phyloP scores from a whole-genome alignment of 2,329 filamentous ascomycete genomes.

The Chaetomium sp. region DNA sequence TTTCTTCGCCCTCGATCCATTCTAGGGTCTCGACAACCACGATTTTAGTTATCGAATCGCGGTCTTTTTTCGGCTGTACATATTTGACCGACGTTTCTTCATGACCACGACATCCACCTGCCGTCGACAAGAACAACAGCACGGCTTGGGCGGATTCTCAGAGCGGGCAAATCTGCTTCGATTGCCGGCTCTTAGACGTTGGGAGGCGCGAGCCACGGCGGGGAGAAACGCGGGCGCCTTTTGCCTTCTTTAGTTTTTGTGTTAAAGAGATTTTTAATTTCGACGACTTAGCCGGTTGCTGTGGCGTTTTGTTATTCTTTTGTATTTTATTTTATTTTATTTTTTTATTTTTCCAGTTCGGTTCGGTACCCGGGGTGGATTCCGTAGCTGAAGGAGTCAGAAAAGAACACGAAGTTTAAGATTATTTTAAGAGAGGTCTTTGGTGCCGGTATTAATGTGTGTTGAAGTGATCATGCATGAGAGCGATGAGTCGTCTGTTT shows the following conservation, averaged over 20 bases:
- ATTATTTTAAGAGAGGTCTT: too few species aligned
- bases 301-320: background rate
- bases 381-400: too few species aligned
- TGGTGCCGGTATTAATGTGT: too few species aligned
- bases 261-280: constrained; percentile 13
- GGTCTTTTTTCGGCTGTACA: constrained; percentile 11
- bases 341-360: too few species aligned
- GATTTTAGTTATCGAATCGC: constrained; percentile 2
- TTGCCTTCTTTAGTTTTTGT: background rate
- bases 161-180: too few species aligned
- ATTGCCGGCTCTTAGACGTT: background rate
- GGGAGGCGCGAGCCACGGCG: background rate
- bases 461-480: too few species aligned
- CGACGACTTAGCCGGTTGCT: background rate
- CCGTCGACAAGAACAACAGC: background rate
- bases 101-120: background rate
- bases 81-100: constrained; percentile 6
- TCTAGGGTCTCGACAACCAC: background rate
- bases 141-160: too few species aligned
- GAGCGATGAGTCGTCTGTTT: too few species aligned
- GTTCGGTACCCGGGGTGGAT: too few species aligned
- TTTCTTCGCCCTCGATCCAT: too few species aligned
- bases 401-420: too few species aligned
- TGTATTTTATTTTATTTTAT: too few species aligned
- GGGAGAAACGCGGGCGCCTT: background rate